Conservation (phyloP, 805 yeast genomes). For the Cyberlindnera americana region DNA sequence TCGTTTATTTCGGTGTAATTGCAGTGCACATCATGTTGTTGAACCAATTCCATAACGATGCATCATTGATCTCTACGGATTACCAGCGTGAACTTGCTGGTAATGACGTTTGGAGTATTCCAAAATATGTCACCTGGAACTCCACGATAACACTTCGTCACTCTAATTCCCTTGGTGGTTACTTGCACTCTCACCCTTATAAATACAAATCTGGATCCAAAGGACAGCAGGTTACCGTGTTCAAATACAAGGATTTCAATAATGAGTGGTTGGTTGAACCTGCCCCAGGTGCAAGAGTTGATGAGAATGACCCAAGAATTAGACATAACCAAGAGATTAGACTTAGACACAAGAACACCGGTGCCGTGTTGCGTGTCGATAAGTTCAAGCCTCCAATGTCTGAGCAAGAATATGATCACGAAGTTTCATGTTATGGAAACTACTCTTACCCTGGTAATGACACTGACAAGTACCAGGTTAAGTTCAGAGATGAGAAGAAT, state of each 20-base stretch:
- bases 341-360: slow-evolving; percentile 67
- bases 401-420: slow-evolving; percentile 86
- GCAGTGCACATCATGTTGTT: slow-evolving; percentile 51
- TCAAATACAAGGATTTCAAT: slow-evolving; percentile 54
- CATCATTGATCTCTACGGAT: slow-evolving; percentile 60
- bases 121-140: slow-evolving; percentile 72
- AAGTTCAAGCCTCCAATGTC: slow-evolving; percentile 76
- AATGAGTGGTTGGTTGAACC: slow-evolving; percentile 74
- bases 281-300: slow-evolving; percentile 16
- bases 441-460: slow-evolving; percentile 59
- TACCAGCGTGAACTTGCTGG: slow-evolving; percentile 58
- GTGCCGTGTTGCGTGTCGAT: slow-evolving; percentile 67
- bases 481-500: slow-evolving; percentile 34
- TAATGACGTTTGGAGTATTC: slow-evolving; percentile 39
- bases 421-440: slow-evolving; percentile 73
- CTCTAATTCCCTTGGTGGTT: slow-evolving; percentile 62
- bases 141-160: slow-evolving; percentile 73
- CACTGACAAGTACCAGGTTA: slow-evolving; percentile 67
- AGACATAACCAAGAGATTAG: slow-evolving; percentile 44
- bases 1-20: slow-evolving; percentile 55
- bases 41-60: slow-evolving; percentile 48
- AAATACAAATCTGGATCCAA: slow-evolving; percentile 61
- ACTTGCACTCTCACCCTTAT: slow-evolving; percentile 72
- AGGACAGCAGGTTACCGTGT: slow-evolving; percentile 78
- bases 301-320: slow-evolving; percentile 31